Evolutionary conservation across 192 early-diverging fungal genomes (phyloP).

Genomic region (Backusella westeae): DNA sequence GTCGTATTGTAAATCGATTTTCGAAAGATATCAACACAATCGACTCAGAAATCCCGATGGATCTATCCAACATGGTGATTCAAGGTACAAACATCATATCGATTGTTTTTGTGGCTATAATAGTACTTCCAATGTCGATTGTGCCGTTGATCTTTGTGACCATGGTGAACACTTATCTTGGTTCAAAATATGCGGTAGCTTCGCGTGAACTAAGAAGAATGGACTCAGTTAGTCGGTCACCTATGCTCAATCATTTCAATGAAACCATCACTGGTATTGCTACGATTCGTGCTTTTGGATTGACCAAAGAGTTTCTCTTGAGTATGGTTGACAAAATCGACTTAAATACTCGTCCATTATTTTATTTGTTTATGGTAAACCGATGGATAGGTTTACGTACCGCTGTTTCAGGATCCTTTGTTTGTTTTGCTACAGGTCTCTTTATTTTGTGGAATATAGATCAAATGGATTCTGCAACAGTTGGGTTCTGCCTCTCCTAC

Average conservation of each 20-base stretch:
- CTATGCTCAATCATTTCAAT: constrained; percentile 75
- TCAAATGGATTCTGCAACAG: constrained; percentile 69
- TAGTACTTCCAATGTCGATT: constrained; percentile 63
- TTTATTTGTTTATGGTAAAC: constrained; percentile 76
- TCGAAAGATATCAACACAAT: constrained; percentile 81
- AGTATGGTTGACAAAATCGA: constrained; percentile 39
- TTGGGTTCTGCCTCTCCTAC: constrained; percentile 82
- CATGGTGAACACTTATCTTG: constrained; percentile 47
- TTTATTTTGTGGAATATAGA: constrained; percentile 55
- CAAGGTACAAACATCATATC: constrained; percentile 47
- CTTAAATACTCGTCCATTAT: constrained; percentile 74
- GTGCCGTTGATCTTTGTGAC: constrained; percentile 36
- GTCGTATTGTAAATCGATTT: constrained; percentile 88
- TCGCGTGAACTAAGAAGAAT: constrained; percentile 85
- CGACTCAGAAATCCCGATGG: constrained; percentile 56
- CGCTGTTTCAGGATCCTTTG: constrained; percentile 68
- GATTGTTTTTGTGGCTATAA: constrained; percentile 55
- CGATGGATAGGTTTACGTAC: constrained; percentile 84
- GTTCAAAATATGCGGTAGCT: constrained; percentile 53
- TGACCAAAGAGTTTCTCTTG: constrained; percentile 58
- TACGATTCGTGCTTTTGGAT: constrained; percentile 84
- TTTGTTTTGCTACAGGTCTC: constrained; percentile 62
- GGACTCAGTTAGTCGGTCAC: constrained; percentile 70
- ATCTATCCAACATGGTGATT: constrained; percentile 43
- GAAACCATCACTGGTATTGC: constrained; percentile 69